Conservation (phyloP, 352 stramenopile species). For the Vaucheria bursata region DNA sequence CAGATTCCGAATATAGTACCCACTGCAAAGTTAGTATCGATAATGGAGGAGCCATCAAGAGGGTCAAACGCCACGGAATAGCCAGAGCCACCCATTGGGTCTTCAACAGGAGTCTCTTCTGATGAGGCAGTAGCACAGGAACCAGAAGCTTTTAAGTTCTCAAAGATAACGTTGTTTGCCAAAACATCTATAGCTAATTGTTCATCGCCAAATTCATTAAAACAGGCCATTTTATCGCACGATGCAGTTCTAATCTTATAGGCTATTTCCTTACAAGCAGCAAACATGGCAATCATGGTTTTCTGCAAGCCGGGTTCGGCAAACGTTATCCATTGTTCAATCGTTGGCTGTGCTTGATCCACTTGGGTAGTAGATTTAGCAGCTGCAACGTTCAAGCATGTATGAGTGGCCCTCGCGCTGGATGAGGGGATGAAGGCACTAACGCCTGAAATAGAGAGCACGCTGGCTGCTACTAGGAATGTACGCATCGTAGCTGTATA, state of each 20-base stretch:
- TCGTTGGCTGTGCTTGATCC: not conserved
- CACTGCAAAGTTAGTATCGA: slow-evolving; percentile 66
- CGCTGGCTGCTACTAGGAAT: too few species aligned
- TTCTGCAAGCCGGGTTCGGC: slow-evolving; percentile 45
- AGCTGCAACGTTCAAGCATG: too few species aligned
- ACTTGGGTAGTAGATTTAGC: not conserved
- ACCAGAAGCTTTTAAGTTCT: slow-evolving; percentile 49
- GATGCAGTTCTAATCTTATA: slow-evolving; percentile 53
- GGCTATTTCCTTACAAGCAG: slow-evolving; percentile 51
- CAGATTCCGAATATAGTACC: slow-evolving; percentile 61
- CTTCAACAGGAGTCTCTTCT: slow-evolving; percentile 48
- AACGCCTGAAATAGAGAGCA: too few species aligned
- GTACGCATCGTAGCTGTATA: too few species aligned
- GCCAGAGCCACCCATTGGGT: slow-evolving; percentile 48
- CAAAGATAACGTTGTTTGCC: slow-evolving; percentile 51
- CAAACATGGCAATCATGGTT: slow-evolving; percentile 49
- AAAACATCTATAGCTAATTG: slow-evolving; percentile 52
- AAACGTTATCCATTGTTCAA: slow-evolving; percentile 27
- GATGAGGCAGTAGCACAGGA: slow-evolving; percentile 49
- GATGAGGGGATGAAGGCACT: too few species aligned
- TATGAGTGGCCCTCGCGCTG: too few species aligned
- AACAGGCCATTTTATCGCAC: slow-evolving; percentile 53
- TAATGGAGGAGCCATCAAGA: slow-evolving; percentile 62
- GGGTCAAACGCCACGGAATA: slow-evolving; percentile 62
- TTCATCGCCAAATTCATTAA: slow-evolving; percentile 52